Conservation (phyloP, 495 filamentous ascomycete species). For the Xylaria bambusicola region DNA sequence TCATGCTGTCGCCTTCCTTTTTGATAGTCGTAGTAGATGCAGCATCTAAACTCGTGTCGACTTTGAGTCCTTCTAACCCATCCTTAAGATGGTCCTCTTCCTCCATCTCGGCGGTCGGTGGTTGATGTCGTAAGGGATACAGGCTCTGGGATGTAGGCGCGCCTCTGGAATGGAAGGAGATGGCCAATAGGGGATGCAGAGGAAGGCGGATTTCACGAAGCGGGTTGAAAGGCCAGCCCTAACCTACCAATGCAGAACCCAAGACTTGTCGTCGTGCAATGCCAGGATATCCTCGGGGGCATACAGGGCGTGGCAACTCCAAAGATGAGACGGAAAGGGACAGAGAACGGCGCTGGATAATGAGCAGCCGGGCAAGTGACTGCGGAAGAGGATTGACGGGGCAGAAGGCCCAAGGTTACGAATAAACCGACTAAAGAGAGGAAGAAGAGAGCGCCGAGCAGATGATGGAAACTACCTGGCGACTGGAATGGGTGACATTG, state of each 20-base stretch:
- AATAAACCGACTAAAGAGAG: constrained; percentile 7
- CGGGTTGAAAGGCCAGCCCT: constrained; percentile 9
- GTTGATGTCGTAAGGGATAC: constrained; percentile 12
- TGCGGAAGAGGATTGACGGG: not conserved
- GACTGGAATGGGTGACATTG: constrained; percentile 30
- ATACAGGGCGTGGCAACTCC: constrained; percentile 9
- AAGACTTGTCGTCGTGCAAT: constrained; percentile 13
- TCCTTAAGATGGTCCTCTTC: constrained; percentile 40
- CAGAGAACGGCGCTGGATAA: not conserved
- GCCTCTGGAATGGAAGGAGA: not conserved
- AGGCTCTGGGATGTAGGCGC: constrained; percentile 6
- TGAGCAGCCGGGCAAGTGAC: not conserved
- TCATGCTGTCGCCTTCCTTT: constrained; percentile 37
- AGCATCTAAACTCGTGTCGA: constrained; percentile 32
- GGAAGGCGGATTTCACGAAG: not conserved
- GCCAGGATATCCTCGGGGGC: constrained; percentile 14
- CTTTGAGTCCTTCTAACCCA: constrained; percentile 32
- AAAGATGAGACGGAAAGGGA: not conserved
- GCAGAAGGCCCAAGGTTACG: constrained; percentile 4
- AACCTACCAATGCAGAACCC: constrained; percentile 7
- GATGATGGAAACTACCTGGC: constrained; percentile 29
- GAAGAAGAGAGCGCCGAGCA: constrained; percentile 18
- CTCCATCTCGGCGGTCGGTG: constrained; percentile 39
- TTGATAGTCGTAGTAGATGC: constrained; percentile 36
- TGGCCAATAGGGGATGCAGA: constrained; percentile 6